These are phyloP conservation scores for Russula virescens DNA, from an alignment of 768 basidiomycete species.

Conservation along the genomic window DNA sequence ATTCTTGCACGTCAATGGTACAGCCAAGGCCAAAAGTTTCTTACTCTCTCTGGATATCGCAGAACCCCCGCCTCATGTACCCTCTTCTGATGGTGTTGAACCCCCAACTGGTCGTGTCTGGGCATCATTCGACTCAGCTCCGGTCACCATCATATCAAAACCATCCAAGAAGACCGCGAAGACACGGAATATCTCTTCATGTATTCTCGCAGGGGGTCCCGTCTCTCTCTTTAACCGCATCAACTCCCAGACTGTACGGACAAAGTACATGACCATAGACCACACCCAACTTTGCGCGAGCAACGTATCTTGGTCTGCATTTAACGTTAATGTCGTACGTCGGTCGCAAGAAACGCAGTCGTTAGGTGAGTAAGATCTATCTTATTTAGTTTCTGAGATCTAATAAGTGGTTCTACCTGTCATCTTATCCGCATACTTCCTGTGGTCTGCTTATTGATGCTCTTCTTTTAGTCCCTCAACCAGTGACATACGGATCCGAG, in stretches of 20 bases:
- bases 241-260: slow-evolving; percentile 94
- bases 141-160: slow-evolving; percentile 93
- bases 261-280: slow-evolving; percentile 96
- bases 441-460: not conserved
- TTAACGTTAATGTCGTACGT: slow-evolving; percentile 86
- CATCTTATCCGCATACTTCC: slow-evolving; percentile 13
- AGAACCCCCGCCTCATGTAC: slow-evolving; percentile 53
- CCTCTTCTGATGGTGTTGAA: slow-evolving; percentile 37
- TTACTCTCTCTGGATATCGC: slow-evolving; percentile 80
- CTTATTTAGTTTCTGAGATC: slow-evolving; percentile 19
- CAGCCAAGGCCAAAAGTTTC: slow-evolving; percentile 87
- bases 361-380: slow-evolving; percentile 58
- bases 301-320: slow-evolving; percentile 89
- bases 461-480: slow-evolving; percentile 53
- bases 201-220: slow-evolving; percentile 83
- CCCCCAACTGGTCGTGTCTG: slow-evolving; percentile 59
- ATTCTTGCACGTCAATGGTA: slow-evolving; percentile 83
- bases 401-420: slow-evolving; percentile 8
- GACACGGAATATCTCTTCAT: slow-evolving; percentile 86
- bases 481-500: slow-evolving; percentile 88
- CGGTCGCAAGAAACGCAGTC: slow-evolving; percentile 60
- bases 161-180: slow-evolving; percentile 97
- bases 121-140: slow-evolving; percentile 89
- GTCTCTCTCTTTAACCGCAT: slow-evolving; percentile 94
- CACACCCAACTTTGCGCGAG: slow-evolving; percentile 79